These are phyloP conservation scores for Penicillium oxalicum DNA, from an alignment of 2,329 filamentous ascomycete species.

Conservation along the genomic window DNA sequence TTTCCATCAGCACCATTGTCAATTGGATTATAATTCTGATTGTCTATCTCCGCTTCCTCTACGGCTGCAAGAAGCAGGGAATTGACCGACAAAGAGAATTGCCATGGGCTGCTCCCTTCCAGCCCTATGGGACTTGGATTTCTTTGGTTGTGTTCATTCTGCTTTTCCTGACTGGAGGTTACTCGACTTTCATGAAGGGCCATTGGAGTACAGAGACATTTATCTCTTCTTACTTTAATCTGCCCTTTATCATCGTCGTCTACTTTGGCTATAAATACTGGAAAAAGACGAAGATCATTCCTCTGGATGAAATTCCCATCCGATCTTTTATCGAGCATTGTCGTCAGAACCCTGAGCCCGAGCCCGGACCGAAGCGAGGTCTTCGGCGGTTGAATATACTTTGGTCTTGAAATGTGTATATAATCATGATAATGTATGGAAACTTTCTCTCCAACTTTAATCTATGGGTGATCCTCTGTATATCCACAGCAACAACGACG, in stretches of 20 bases:
- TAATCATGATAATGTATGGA: background rate
- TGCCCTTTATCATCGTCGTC: conserved; percentile 50
- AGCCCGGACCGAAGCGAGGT: conserved; percentile 18
- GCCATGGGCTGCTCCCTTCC: conserved; percentile 46
- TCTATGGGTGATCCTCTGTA: too few species aligned
- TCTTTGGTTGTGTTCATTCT: conserved; percentile 52
- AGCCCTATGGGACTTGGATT: conserved; percentile 57
- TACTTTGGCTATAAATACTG: conserved; percentile 39
- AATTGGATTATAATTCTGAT: conserved; percentile 56
- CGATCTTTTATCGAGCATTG: conserved; percentile 28
- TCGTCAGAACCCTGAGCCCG: conserved; percentile 23
- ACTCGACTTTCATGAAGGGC: conserved; percentile 39
- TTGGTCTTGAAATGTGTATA: conserved; percentile 14
- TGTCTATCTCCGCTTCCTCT: conserved; percentile 49
- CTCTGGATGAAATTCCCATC: conserved; percentile 31
- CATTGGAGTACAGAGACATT: conserved; percentile 53
- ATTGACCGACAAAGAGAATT: conserved; percentile 33
- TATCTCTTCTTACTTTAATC: conserved; percentile 53
- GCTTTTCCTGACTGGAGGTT: conserved; percentile 64
- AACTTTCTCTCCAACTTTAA: too few species aligned
- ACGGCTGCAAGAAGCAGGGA: conserved; percentile 37
- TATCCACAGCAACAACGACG: too few species aligned
- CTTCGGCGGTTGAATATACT: conserved; percentile 22
- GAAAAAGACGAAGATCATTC: conserved; percentile 35
- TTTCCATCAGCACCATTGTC: conserved; percentile 35